Conservation (phyloP, 2,329 filamentous ascomycete genomes). For the Hypomyces rosellus region DNA sequence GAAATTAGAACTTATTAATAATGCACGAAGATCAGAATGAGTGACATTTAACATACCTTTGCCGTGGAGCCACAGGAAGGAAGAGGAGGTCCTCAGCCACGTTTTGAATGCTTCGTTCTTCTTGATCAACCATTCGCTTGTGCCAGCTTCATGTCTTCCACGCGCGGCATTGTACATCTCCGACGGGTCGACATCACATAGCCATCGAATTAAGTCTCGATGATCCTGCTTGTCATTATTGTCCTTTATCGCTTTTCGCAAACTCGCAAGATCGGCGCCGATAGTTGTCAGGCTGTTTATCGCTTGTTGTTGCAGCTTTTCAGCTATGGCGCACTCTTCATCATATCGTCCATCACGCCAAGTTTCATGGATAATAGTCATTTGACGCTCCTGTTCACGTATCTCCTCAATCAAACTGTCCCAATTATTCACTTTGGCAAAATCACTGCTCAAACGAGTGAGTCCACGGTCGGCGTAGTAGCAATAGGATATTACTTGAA, state of each 20-base stretch:
- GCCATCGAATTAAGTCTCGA: neutral
- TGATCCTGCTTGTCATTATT: neutral
- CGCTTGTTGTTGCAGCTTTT: neutral
- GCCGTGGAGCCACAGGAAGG: slow-evolving; percentile 11
- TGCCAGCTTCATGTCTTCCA: neutral
- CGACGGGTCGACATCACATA: slow-evolving; percentile 1
- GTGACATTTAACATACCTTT: slow-evolving; percentile 4
- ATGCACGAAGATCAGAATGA: neutral
- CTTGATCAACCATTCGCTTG: neutral
- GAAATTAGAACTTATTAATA: too few relatives aligned
- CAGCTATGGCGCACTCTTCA: neutral
- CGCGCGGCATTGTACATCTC: neutral
- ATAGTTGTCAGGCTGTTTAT: neutral
- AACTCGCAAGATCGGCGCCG: too few relatives aligned
- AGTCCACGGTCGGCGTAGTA: neutral
- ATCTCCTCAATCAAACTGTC: neutral
- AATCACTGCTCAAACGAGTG: neutral
- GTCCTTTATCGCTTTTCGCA: neutral
- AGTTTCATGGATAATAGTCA: neutral
- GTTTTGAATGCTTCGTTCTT: neutral
- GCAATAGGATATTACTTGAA: neutral
- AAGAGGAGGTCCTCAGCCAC: slow-evolving; percentile 2
- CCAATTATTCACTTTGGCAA: neutral
- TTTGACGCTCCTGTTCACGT: neutral
- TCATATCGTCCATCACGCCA: slow-evolving; percentile 1